Conservation (phyloP, 2,329 filamentous ascomycete genomes). For the Exophiala dermatitidis region DNA sequence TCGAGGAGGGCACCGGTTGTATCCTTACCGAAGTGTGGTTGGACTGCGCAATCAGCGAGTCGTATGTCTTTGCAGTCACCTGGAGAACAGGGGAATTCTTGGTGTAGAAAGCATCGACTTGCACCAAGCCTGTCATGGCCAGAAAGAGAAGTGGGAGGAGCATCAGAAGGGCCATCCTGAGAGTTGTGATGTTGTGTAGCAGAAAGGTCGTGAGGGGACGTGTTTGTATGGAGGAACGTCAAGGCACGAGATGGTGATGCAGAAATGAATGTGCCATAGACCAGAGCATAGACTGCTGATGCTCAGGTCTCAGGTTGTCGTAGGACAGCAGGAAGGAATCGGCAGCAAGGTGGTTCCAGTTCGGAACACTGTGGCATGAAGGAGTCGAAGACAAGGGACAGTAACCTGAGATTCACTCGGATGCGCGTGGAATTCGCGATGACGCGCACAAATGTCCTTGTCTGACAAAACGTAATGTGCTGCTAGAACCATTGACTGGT, state of each 20-base stretch:
- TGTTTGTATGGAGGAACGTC: background rate
- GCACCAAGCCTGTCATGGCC: constrained; percentile 49
- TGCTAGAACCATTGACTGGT: too few relatives aligned
- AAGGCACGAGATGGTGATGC: constrained; percentile 22
- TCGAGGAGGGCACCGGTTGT: constrained; percentile 5
- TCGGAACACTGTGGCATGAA: constrained; percentile 19
- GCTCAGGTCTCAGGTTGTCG: background rate
- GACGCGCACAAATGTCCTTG: background rate
- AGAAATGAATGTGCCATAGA: constrained; percentile 9
- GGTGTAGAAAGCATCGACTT: constrained; percentile 68
- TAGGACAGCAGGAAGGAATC: background rate
- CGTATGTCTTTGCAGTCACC: constrained; percentile 70
- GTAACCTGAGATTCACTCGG: background rate
- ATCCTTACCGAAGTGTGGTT: constrained; percentile 78
- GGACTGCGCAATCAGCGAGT: constrained; percentile 74
- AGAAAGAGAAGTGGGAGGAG: constrained; percentile 5
- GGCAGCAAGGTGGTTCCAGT: background rate
- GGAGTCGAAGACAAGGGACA: background rate
- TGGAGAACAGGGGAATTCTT: constrained; percentile 84
- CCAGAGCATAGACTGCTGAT: constrained; percentile 4
- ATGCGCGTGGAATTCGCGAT: constrained; percentile 5
- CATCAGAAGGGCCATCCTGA: constrained; percentile 10
- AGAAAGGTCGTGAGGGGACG: background rate
- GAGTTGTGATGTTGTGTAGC: background rate
- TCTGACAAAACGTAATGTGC: background rate